Evolutionary conservation across 495 filamentous ascomycete genomes (phyloP), one percentile per base, ranked within the genome.

Genomic region (Astrothelium macrocarpum): DNA sequence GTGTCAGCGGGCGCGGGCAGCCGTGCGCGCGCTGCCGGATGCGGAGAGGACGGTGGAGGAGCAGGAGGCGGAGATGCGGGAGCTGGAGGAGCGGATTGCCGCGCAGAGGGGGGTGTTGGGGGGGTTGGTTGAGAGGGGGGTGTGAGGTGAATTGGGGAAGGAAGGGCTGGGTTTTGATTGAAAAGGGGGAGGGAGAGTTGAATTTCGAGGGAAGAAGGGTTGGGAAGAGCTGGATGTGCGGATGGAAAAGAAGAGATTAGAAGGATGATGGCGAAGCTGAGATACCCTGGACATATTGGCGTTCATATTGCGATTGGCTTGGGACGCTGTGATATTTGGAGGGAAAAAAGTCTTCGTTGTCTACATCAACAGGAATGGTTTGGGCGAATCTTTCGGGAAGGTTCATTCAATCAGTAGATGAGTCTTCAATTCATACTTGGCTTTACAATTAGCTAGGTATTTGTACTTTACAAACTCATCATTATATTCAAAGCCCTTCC

Each of bases 21-120:
- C 87, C 43, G 79, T 96, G 14, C 79, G 83, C 63, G 76, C 75
- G 61, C 76, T 97, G 66, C 88, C 89, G 14, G 91, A 95, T 75
- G 79, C 94, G 56, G 77, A 84, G 14, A 81, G 90, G 60, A 81
- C 23, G n/a, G 75, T 90, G 1, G 77, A 81, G 56, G 90, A 96
- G 70, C 91, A 96, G 77, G 82, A 90, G 66, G 81, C 75, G 45
- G 92, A 96, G 79, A 91, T 97, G 53, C 67, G 66, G 53, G 85
- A 87, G 69, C 79, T 97, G 53, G 86, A 92, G 76, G 86, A 81
- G 60, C 65, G 68, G 69, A 67, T 75, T 14, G 59, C 64, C 66
- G 62, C 68, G 64, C 74, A 75, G 68, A 72, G 65, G 63, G 65
- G 34, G 60, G 58, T 67, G 43, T 14, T 67, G 61, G 46, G 36